Evolutionary conservation across 2,329 filamentous ascomycete genomes (phyloP).

Genomic region (Tothia fuscella): DNA sequence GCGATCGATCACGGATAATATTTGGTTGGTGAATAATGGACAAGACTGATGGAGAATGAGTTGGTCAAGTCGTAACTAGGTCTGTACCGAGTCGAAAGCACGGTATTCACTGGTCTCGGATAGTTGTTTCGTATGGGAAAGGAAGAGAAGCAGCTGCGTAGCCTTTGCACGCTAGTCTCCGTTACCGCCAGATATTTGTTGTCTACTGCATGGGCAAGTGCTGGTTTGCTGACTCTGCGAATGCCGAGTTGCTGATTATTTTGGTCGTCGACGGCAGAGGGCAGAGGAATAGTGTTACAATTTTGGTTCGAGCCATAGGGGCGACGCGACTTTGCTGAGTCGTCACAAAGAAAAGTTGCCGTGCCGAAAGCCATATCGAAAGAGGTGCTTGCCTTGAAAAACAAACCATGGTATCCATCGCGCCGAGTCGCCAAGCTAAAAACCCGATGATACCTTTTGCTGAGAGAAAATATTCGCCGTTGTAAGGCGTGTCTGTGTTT

Average conservation of each 20-base stretch:
- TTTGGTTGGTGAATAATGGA: too few relatives aligned
- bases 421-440: conserved; percentile 7
- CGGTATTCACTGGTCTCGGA: too few relatives aligned
- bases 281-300: conserved; percentile 8
- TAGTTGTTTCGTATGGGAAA: too few relatives aligned
- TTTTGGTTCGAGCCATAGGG: conserved; percentile 9
- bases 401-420: conserved; percentile 9
- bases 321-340: conserved; percentile 8
- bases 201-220: conserved; percentile 6
- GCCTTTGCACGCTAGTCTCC: too few relatives aligned
- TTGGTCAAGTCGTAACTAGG: too few relatives aligned
- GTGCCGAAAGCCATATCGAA: conserved; percentile 8
- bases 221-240: conserved; percentile 7
- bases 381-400: conserved; percentile 6
- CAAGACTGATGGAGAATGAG: too few relatives aligned
- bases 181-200: too few relatives aligned
- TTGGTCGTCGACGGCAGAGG: conserved; percentile 7
- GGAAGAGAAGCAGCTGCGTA: too few relatives aligned
- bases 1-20: too few relatives aligned
- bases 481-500: background rate
- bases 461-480: conserved; percentile 2
- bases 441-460: conserved; percentile 6
- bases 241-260: conserved; percentile 7
- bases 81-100: too few relatives aligned
- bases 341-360: conserved; percentile 9